phyloP scores from a whole-genome alignment of 495 filamentous ascomycete genomes.

The Trichoderma reesei region DNA sequence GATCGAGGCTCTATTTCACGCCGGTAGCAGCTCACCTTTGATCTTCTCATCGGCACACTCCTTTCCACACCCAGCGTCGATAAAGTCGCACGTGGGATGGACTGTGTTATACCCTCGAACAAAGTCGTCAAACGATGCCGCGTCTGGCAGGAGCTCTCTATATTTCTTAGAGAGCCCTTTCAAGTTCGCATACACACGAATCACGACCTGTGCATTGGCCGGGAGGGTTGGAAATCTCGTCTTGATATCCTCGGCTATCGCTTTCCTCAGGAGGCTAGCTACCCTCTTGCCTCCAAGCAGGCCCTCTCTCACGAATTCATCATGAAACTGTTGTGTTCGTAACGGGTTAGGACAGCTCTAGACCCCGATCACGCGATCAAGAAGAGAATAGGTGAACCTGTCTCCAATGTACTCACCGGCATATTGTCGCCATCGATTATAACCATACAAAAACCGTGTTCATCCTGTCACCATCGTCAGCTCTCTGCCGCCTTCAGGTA shows the following conservation, averaged over 20 bases:
- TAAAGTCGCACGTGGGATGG: conserved; percentile 22
- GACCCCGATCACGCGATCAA: no score
- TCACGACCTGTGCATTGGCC: conserved; percentile 14
- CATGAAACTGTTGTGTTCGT: background rate
- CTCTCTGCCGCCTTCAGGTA: background rate
- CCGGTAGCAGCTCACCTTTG: conserved; percentile 7
- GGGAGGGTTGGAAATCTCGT: background rate
- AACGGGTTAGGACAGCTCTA: background rate
- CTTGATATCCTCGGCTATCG: conserved; percentile 9
- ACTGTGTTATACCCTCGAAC: conserved; percentile 27
- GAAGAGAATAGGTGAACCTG: background rate
- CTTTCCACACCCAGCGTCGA: conserved; percentile 27
- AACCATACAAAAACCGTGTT: conserved; percentile 8
- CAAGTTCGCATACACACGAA: conserved; percentile 26
- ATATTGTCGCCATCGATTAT: conserved; percentile 11
- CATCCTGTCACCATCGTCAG: background rate
- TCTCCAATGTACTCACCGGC: background rate
- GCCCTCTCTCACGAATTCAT: conserved; percentile 5
- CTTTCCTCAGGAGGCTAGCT: conserved; percentile 10
- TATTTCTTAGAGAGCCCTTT: conserved; percentile 23
- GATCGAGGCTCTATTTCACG: background rate
- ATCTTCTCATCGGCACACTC: conserved; percentile 22
- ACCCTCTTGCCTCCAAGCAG: conserved; percentile 5
- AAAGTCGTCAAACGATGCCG: conserved; percentile 15
- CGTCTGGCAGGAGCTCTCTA: conserved; percentile 1